Base-by-base conservation (phyloP, 768 basidiomycete species). In the Pisolithus tinctorius region DNA sequence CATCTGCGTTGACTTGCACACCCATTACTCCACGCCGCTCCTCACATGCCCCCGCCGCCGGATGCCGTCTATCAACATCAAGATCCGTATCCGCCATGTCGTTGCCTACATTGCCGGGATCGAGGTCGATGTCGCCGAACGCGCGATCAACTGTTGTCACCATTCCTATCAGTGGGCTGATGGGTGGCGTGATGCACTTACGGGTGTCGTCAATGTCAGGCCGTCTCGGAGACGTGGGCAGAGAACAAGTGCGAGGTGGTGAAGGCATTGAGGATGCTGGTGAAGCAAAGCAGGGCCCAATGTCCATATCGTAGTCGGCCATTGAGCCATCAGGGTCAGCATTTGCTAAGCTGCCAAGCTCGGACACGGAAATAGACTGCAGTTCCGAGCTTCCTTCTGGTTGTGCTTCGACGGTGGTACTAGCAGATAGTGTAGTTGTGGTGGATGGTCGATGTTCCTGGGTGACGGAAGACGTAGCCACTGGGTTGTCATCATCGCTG, bases 401-500 rank as follows among this genome's bases (percentile, higher is more conserved):
- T 11, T 34, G 34, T 34, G 34, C 4, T 14, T 11, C 34, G 5
- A 34, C 0, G 34, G 34, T 14, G 34, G 34, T 14, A 14, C 13
- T 5, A 34, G n/a, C n/a, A n/a, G n/a, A n/a, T n/a, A n/a, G n/a
- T n/a, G n/a, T n/a, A n/a, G n/a, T n/a, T n/a, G n/a, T n/a, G 4
- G 34, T 34, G 34, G 34, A 5, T 34, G 5, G 34, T 34, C 34
- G 34, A 34, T 34, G 13, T 3, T 34, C 13, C 20, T 4, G 29
- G 29, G 25, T 29, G 49, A 11, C 2, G 42, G 17, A 31, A 5
- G 14, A 26, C 23, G 45, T 9, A n/a, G 50, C 42, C 23, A 37
- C 20, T 14, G 46, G 26, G 26, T 8, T 1, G 11, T 56, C 61
- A 3, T 57, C 54, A 0, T 67, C 65, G 16, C 63, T 69, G 17